phyloP scores from a whole-genome alignment of 306 rosid species.

The Trifolium fragiferum region DNA sequence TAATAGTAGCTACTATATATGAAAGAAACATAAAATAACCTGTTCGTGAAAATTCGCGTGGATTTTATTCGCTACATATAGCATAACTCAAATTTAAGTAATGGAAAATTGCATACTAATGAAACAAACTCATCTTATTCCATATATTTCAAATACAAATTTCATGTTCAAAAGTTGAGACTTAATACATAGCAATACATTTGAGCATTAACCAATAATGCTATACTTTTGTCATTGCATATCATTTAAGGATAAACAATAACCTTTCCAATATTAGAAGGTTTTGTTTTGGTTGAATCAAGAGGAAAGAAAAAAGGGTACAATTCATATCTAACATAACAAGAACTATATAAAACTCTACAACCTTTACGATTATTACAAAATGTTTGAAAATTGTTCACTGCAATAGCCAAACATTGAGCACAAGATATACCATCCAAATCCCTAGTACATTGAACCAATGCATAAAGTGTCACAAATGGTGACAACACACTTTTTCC shows the following conservation, averaged over 20 bases:
- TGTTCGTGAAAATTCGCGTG: too few relatives aligned
- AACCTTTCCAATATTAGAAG: slow-evolving; percentile 36
- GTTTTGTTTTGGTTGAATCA: slow-evolving; percentile 41
- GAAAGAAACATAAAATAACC: too few relatives aligned
- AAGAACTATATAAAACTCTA: slow-evolving; percentile 62
- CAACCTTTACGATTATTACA: slow-evolving; percentile 61
- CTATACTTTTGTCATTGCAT: not conserved
- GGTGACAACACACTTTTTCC: slow-evolving; percentile 53
- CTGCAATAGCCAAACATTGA: slow-evolving; percentile 73
- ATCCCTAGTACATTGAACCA: slow-evolving; percentile 79
- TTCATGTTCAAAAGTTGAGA: slow-evolving; percentile 5
- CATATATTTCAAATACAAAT: not conserved
- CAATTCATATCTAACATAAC: slow-evolving; percentile 73
- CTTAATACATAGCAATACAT: not conserved
- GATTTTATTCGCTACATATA: too few relatives aligned
- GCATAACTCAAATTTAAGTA: not conserved
- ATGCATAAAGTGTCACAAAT: slow-evolving; percentile 61
- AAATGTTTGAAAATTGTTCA: slow-evolving; percentile 47
- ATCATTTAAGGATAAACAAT: slow-evolving; percentile 40
- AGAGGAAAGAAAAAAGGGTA: slow-evolving; percentile 74
- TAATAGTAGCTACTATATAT: too few relatives aligned
- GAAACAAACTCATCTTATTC: not conserved
- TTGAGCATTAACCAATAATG: not conserved
- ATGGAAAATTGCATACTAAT: not conserved
- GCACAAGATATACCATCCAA: slow-evolving; percentile 54